Evolutionary conservation across 225 moss, liverwort and hornwort species (phyloP), one percentile per base, ranked within the genome.

Genomic region (Anthoceros angustus): DNA sequence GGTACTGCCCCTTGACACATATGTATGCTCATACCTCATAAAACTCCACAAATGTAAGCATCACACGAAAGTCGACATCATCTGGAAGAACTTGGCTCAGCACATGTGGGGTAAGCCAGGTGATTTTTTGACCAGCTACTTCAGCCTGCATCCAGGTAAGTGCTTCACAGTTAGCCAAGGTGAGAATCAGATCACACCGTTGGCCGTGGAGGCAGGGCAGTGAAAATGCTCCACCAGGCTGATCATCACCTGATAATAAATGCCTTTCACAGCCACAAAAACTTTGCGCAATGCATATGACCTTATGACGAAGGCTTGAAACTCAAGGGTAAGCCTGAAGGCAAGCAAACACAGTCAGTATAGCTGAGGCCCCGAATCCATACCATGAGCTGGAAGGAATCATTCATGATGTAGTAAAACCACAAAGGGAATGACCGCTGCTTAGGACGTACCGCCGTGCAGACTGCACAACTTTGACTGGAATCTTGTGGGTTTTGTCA

Each of bases 41-140:
- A 64, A 98, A 92, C 75, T 98, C 95, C 43, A 86, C 73, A 64
- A 98, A 98, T 0, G 95, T 98, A 23, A 89, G 64, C 91, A 98
- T 98, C 42, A 98, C 89, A 12, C 95, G 92, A 66, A 87, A 92
- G 41, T 98, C 95, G 5, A 98, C 95, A 74, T 98, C 95, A 62
- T 78, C 74, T 0, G 95, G 95, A 42, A 98, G 72, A 40, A 92
- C 81, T 75, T 98, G 95, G 66, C 84, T 89, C 2, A 88, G 80
- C 15, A 78, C 74, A 64, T 98, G 95, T 16, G 95, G 95, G 64
- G 85, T 84, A 15, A 98, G 79, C 95, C 95, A 98, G 8, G 88
- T 91, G 25, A 98, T 89, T 23, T 79, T 77, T 81, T 98, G 92
- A 4, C 91, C 92, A 15, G 64, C 78, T 6, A 98, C 80, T 40